Conservation (phyloP, 176 grass and related monocot genomes). For the Carex scoparia region DNA sequence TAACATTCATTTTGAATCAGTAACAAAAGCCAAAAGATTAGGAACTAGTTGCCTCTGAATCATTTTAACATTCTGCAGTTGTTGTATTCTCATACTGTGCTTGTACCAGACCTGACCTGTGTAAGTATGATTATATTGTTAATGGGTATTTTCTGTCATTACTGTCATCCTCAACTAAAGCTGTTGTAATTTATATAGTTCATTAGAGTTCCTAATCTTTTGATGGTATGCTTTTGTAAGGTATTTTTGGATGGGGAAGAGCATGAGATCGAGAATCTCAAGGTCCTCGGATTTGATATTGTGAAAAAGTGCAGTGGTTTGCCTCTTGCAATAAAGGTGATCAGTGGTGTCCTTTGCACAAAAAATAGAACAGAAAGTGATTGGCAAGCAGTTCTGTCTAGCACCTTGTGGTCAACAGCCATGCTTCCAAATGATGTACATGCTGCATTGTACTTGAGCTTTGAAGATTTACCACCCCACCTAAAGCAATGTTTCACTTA, state of each 20-base stretch:
- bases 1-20: not conserved
- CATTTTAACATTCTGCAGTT: not conserved
- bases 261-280: constrained; percentile 20
- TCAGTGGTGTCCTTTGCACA: constrained; percentile 39
- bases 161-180: not conserved
- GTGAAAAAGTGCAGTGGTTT: constrained; percentile 35
- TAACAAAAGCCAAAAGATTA: not conserved
- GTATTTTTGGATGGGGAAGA: constrained; percentile 15
- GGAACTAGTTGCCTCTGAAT: too few relatives aligned
- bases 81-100: not conserved
- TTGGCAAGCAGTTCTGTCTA: constrained; percentile 34
- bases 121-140: not conserved
- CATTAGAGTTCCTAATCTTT: not conserved
- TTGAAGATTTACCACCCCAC: constrained; percentile 39
- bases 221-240: not conserved
- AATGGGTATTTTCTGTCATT: not conserved
- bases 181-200: not conserved
- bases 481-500: constrained; percentile 49
- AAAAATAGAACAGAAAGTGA: constrained; percentile 27
- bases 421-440: constrained; percentile 39
- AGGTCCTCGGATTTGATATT: constrained; percentile 31
- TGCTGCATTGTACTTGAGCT: constrained; percentile 39
- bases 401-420: constrained; percentile 27
- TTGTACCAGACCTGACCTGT: not conserved
- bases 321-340: constrained; percentile 33